A percentile compares a stretch with the other conserved stretches of the same genome.
Evolutionary conservation across 1,284 basidiomycete species (phyloP).

Genomic region (Malassezia sp.): DNA sequence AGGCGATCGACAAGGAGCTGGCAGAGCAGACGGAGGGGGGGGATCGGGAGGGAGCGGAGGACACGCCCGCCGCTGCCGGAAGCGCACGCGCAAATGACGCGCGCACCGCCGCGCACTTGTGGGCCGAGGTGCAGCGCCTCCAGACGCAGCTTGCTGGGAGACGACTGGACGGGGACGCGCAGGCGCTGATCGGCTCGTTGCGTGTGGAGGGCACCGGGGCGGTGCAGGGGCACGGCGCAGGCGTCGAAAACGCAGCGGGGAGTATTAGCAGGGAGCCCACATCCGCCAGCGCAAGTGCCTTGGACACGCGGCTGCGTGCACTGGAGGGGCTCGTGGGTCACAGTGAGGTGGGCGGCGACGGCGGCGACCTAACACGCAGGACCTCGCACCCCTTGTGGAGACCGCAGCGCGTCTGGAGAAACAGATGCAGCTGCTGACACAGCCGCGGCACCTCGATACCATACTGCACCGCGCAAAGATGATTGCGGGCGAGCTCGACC

Average conservation of each 20-base stretch:
- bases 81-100: too few species aligned
- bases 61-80: too few species aligned
- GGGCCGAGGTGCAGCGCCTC: not conserved
- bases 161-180: too few species aligned
- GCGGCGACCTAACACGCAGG: too few species aligned
- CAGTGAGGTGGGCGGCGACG: slow-evolving; percentile 43
- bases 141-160: not conserved
- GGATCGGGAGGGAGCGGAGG: not conserved
- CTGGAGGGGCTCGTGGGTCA: slow-evolving; percentile 26
- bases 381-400: slow-evolving; percentile 59
- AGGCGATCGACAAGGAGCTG: slow-evolving; percentile 2
- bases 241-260: too few species aligned
- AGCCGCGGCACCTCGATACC: slow-evolving; percentile 92
- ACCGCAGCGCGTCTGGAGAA: slow-evolving; percentile 70
- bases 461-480: slow-evolving; percentile 86
- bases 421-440: slow-evolving; percentile 74
- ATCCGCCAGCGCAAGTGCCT: not conserved
- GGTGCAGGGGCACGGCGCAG: not conserved
- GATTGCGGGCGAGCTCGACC: slow-evolving; percentile 80
- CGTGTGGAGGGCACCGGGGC: not conserved
- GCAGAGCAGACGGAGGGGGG: not conserved
- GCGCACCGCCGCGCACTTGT: too few species aligned
- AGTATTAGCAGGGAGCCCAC: too few species aligned
- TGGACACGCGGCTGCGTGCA: slow-evolving; percentile 16
- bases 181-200: not conserved